phyloP scores from a whole-genome alignment of 768 basidiomycete species.

The Tulasnella sp. region DNA sequence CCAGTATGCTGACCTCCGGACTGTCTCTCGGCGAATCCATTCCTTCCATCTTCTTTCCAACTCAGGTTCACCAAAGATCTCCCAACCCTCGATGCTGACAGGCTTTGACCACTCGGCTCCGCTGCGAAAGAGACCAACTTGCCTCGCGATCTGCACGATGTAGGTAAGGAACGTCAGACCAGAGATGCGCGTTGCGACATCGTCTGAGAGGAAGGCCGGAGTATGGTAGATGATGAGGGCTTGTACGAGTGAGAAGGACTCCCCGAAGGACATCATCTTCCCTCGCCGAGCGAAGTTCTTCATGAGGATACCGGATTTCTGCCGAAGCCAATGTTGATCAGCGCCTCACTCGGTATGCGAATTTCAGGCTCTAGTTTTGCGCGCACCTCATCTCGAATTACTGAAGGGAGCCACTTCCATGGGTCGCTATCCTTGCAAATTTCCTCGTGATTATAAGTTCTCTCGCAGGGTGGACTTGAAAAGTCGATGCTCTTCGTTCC shows the following conservation, averaged over 20 bases:
- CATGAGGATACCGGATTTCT: slow-evolving; percentile 31
- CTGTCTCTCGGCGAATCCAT: slow-evolving; percentile 30
- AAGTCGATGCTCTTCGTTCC: slow-evolving; percentile 18
- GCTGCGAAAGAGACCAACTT: slow-evolving; percentile 27
- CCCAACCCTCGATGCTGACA: slow-evolving; percentile 15
- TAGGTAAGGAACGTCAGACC: slow-evolving; percentile 26
- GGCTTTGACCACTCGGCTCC: slow-evolving; percentile 26
- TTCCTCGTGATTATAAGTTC: neutral
- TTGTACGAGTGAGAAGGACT: slow-evolving; percentile 25
- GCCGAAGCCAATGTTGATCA: neutral
- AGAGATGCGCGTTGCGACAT: slow-evolving; percentile 23
- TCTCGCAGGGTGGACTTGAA: neutral
- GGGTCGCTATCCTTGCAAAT: neutral
- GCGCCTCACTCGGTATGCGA: neutral
- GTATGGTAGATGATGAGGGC: slow-evolving; percentile 23
- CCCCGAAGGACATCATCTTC: neutral
- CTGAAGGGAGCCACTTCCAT: slow-evolving; percentile 6
- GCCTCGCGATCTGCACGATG: slow-evolving; percentile 28
- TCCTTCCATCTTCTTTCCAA: slow-evolving; percentile 27
- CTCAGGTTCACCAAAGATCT: neutral
- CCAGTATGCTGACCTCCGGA: slow-evolving; percentile 26
- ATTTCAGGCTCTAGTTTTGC: neutral
- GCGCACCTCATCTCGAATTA: slow-evolving; percentile 9
- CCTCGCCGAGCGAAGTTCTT: slow-evolving; percentile 13
- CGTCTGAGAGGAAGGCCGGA: slow-evolving; percentile 25